phyloP scores from a whole-genome alignment of 371 early-diverging fungal genomes.

The Mucor lusitanicus region DNA sequence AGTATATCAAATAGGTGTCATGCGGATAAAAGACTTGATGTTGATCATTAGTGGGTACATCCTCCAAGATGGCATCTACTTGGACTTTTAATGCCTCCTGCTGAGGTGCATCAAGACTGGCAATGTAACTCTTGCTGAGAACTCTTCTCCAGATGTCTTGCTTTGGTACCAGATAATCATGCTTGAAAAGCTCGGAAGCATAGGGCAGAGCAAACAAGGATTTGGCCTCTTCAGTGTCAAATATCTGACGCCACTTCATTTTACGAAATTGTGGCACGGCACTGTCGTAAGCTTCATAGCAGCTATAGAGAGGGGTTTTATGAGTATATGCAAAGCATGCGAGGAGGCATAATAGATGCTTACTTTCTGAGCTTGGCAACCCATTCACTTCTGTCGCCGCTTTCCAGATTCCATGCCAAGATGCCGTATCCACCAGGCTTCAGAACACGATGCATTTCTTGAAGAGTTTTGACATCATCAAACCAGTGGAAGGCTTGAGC shows the following conservation, averaged over 20 bases:
- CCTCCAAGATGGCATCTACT: slow-evolving; percentile 2
- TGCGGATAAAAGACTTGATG: slow-evolving; percentile 27
- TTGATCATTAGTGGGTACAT: slow-evolving; percentile 17
- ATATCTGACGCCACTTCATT: slow-evolving; percentile 29
- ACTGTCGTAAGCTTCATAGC: slow-evolving; percentile 28
- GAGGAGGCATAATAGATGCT: background rate
- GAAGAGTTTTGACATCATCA: slow-evolving; percentile 36
- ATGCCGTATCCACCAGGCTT: slow-evolving; percentile 39
- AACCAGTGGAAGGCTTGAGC: slow-evolving; percentile 62
- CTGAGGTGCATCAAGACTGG: slow-evolving; percentile 24
- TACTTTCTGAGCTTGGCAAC: slow-evolving; percentile 27
- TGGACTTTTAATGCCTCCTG: slow-evolving; percentile 20
- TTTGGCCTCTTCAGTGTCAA: slow-evolving; percentile 25
- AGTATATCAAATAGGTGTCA: slow-evolving; percentile 29
- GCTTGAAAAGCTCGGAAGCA: slow-evolving; percentile 9
- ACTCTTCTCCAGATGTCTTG: slow-evolving; percentile 36
- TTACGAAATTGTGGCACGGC: slow-evolving; percentile 36
- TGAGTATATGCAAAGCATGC: background rate
- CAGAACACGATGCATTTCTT: slow-evolving; percentile 46
- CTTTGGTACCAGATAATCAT: slow-evolving; percentile 16
- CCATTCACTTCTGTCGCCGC: slow-evolving; percentile 27
- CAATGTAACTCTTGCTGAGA: slow-evolving; percentile 44
- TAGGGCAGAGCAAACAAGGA: slow-evolving; percentile 28
- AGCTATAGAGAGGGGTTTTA: background rate
- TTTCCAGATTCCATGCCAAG: slow-evolving; percentile 51